Evolutionary conservation across 331 rosid genomes (phyloP).

Genomic region (Malus hybrid): DNA sequence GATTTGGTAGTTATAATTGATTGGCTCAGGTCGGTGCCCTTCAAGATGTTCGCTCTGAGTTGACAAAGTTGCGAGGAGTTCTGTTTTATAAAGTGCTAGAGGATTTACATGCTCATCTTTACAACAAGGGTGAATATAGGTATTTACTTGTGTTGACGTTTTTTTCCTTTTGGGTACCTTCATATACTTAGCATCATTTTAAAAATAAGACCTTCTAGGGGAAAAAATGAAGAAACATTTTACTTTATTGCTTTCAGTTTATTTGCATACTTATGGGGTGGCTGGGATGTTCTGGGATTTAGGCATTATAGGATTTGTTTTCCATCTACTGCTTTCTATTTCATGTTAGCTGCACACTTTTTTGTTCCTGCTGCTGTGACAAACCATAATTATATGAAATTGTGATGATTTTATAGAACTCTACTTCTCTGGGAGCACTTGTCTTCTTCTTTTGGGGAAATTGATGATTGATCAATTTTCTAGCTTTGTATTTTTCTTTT

Average conservation of each 20-base stretch:
- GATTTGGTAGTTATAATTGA: conserved; percentile 15
- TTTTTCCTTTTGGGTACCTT: neutral
- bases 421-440: neutral
- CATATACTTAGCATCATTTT: neutral
- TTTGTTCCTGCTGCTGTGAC: neutral
- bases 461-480: neutral
- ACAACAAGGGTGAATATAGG: conserved; percentile 97
- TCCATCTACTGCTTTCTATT: neutral
- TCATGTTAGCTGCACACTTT: neutral
- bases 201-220: neutral
- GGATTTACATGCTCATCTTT: conserved; percentile 92
- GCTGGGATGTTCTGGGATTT: neutral
- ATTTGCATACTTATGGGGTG: neutral
- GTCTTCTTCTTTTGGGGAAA: neutral
- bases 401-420: neutral
- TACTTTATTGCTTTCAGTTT: neutral
- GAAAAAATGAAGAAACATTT: neutral
- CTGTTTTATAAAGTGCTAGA: conserved; percentile 84
- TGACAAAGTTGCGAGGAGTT: conserved; percentile 89
- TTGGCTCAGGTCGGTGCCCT: conserved; percentile 88
- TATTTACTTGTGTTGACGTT: conserved; percentile 21
- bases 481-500: neutral
- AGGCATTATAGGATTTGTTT: neutral
- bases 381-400: neutral
- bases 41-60: conserved; percentile 97